Conservation (phyloP, 495 filamentous ascomycete species). For the Penicillium fimorum region DNA sequence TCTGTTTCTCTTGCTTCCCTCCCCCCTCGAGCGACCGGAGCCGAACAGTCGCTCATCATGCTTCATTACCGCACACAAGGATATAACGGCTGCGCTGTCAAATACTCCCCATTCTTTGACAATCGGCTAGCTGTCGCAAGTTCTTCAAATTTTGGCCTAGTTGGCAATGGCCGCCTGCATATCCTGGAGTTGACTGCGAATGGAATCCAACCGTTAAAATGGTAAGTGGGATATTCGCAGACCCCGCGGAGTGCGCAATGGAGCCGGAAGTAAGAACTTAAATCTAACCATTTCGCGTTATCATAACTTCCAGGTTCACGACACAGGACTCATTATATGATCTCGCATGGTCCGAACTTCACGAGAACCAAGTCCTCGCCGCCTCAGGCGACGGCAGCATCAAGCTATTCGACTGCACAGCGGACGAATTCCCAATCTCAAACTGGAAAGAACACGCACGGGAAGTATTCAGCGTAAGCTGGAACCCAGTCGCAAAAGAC, state of each 20-base stretch:
- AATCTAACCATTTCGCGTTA: background rate
- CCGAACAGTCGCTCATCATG: slow-evolving; percentile 51
- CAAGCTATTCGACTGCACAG: slow-evolving; percentile 84
- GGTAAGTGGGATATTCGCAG: slow-evolving; percentile 34
- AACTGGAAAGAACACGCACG: slow-evolving; percentile 89
- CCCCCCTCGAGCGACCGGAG: slow-evolving; percentile 9
- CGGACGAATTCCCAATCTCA: slow-evolving; percentile 77
- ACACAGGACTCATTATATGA: slow-evolving; percentile 97
- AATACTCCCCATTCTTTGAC: slow-evolving; percentile 98
- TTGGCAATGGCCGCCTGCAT: slow-evolving; percentile 89
- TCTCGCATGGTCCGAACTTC: slow-evolving; percentile 85
- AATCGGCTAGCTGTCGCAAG: slow-evolving; percentile 84
- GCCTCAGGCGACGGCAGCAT: slow-evolving; percentile 89
- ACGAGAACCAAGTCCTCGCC: slow-evolving; percentile 85
- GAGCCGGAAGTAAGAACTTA: background rate
- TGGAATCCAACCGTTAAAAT: slow-evolving; percentile 81
- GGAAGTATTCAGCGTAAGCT: slow-evolving; percentile 86
- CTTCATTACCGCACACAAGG: slow-evolving; percentile 89
- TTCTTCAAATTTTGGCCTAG: slow-evolving; percentile 90
- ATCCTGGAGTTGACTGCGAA: slow-evolving; percentile 75
- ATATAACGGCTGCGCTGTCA: slow-evolving; percentile 91
- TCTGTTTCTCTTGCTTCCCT: background rate
- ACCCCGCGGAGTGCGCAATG: slow-evolving; percentile 7
- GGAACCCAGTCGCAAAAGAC: slow-evolving; percentile 90
- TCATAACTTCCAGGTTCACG: slow-evolving; percentile 62